Base-by-base conservation (phyloP, 345 rosid genomes). In the Hirschfeldia incana region DNA sequence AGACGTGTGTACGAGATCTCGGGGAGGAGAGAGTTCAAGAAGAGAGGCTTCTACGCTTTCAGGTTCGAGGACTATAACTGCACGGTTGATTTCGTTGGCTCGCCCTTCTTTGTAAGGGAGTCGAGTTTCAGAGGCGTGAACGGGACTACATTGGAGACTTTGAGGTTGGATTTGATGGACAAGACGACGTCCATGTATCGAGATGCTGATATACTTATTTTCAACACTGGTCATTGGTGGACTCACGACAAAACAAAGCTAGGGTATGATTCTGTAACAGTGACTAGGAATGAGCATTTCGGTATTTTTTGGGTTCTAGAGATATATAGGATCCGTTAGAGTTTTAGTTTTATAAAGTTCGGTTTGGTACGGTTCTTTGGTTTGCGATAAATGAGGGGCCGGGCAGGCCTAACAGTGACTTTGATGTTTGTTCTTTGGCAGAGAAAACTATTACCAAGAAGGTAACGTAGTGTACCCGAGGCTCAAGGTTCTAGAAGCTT, bases 211-310 rank as follows among this genome's bases (percentile, higher is more conserved):
- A 79, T 92, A 63, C 78, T 94, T 29, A 78, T 92, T 69, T 94
- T 92, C 84, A 94, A 92, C 75, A 90, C 97, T 0, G 98, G 98
- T 65, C 98, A 92, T 76, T 90, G 98, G 97, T 92, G 98, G 98
- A 94, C 97, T 16, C 97, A 94, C 37, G 98, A 92, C 75, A 94
- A 94, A 88, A 94, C 97, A 34, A 89, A 95, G 32, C 87, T 76
- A 83, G 97, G 97, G 97, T 92, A 80, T 36, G 51, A 36, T 2
- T 65, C 42, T 65, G 9, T 44, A 69, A 69, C 9, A 69, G 3
- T 42, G 32, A 29, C 32, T 29, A 29, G 49, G 49, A 13, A 42
- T 42, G 49, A 42, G 3, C 49, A 42, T 11, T 42, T 42, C 4
- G 12, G 9, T 37, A 10, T 37, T 39, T 10, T 39, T 42, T 46